Evolutionary conservation across 148 eudicot genomes (phyloP).

Genomic region (Rhododendron williamsianum): DNA sequence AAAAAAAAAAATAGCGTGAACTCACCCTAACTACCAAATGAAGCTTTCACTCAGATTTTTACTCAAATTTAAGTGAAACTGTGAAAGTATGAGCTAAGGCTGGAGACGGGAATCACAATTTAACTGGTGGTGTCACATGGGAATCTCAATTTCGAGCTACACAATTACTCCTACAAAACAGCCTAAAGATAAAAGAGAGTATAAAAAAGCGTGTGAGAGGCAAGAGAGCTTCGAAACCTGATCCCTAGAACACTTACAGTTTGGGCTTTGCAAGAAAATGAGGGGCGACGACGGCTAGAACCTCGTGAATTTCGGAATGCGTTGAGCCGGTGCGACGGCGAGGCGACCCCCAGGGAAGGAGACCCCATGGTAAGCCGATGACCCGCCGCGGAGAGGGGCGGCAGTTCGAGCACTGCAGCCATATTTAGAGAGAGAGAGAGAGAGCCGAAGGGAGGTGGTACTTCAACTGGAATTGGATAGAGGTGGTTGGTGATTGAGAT

Average conservation of each 20-base stretch:
- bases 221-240: neutral
- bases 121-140: too few species aligned
- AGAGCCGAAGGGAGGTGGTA: neutral
- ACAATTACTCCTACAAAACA: neutral
- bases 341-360: neutral
- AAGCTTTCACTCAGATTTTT: neutral
- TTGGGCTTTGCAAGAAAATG: constrained; percentile 10
- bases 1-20: too few species aligned
- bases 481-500: neutral
- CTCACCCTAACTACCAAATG: neutral
- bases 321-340: neutral
- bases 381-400: neutral
- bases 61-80: too few species aligned
- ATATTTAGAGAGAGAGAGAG: constrained; percentile 9
- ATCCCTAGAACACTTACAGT: constrained; percentile 7
- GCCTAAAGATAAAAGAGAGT: neutral
- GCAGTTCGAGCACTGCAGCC: constrained; percentile 10
- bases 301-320: neutral
- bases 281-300: neutral
- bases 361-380: neutral
- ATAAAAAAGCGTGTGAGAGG: neutral
- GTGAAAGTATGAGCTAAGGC: neutral
- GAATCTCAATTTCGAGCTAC: neutral
- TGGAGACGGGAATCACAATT: neutral
- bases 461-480: constrained; percentile 1